These are phyloP conservation scores for Backusella luteola DNA, from an alignment of 192 early-diverging fungal genomes.

Conservation along the genomic window DNA sequence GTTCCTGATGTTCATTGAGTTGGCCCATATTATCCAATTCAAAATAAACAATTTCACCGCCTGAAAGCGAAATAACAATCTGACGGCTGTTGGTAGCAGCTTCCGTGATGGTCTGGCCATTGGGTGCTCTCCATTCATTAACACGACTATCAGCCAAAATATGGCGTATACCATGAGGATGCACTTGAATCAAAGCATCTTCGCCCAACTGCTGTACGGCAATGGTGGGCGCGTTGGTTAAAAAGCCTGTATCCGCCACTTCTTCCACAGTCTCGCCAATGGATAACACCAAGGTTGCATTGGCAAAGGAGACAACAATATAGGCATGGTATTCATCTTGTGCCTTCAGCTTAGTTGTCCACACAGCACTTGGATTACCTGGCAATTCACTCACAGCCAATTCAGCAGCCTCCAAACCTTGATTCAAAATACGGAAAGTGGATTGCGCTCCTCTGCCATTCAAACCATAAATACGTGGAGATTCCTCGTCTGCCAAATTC, in stretches of 20 bases:
- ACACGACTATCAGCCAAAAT: slow-evolving; percentile 85
- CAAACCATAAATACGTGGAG: slow-evolving; percentile 91
- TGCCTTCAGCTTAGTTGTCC: slow-evolving; percentile 59
- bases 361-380: slow-evolving; percentile 90
- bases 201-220: slow-evolving; percentile 82
- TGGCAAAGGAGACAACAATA: slow-evolving; percentile 91
- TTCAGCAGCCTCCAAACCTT: slow-evolving; percentile 91
- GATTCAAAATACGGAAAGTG: slow-evolving; percentile 84
- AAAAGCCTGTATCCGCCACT: slow-evolving; percentile 87
- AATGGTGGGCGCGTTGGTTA: slow-evolving; percentile 81
- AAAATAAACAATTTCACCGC: slow-evolving; percentile 89
- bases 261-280: slow-evolving; percentile 94
- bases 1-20: slow-evolving; percentile 86
- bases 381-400: slow-evolving; percentile 92
- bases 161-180: slow-evolving; percentile 88
- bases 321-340: slow-evolving; percentile 71
- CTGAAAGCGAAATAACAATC: slow-evolving; percentile 78
- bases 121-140: slow-evolving; percentile 92
- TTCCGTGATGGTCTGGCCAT: slow-evolving; percentile 64
- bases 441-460: slow-evolving; percentile 81
- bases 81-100: slow-evolving; percentile 85
- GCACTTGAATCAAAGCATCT: slow-evolving; percentile 87
- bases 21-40: slow-evolving; percentile 81
- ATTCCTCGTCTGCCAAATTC: slow-evolving; percentile 89
- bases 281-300: slow-evolving; percentile 88